A percentile compares a stretch with the other conserved stretches of the same genome.
Evolutionary conservation across 225 moss, liverwort and hornwort genomes (phyloP).

Genomic region (Ulota crispa): DNA sequence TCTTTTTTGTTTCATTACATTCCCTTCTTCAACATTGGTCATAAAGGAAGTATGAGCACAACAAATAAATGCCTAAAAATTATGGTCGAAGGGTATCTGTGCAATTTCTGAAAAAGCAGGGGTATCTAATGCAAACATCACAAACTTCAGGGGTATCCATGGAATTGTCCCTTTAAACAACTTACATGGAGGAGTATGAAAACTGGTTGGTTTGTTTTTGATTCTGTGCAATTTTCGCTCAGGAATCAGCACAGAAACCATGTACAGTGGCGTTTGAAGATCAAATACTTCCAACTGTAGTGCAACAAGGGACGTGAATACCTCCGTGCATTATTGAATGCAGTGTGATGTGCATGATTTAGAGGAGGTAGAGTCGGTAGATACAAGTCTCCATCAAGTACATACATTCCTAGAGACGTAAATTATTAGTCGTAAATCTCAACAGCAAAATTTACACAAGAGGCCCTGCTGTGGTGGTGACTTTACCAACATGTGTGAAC

Average conservation of each 20-base stretch:
- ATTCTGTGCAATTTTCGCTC: background rate
- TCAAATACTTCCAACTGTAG: background rate
- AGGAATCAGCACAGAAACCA: conserved; percentile 1
- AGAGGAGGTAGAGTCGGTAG: background rate
- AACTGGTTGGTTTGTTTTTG: background rate
- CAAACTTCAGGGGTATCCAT: no score
- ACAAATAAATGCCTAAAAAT: no score
- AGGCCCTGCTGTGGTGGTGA: background rate
- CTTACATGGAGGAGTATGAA: background rate
- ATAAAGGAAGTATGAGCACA: no score
- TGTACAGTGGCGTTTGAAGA: conserved; percentile 1
- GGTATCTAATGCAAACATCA: no score
- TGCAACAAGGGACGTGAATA: conserved; percentile 12
- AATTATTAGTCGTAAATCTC: background rate
- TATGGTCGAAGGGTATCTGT: no score
- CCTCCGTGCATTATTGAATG: conserved; percentile 1
- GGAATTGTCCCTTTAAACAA: no score
- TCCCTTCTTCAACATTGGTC: no score
- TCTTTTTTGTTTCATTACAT: no score
- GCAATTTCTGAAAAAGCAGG: no score
- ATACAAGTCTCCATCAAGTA: background rate
- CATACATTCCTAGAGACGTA: background rate
- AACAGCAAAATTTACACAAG: background rate
- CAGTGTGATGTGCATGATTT: conserved; percentile 3
- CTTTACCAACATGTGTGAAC: background rate